Evolutionary conservation across 176 grass and related monocot species (phyloP).

Genomic region (Calamus simplicifolius): DNA sequence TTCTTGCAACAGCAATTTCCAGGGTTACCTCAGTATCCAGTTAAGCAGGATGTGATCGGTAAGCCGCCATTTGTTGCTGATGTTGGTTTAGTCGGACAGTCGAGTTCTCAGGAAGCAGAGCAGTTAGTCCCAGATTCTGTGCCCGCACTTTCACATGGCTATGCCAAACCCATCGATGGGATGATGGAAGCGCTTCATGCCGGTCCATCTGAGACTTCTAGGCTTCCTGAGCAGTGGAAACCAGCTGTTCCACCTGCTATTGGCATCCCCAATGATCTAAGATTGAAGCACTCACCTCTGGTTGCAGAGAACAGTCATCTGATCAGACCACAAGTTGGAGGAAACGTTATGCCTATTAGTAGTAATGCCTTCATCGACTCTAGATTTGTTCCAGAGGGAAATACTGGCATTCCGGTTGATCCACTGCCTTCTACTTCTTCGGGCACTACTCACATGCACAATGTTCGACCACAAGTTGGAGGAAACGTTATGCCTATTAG

Average conservation of each 20-base stretch:
- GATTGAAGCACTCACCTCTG: slow-evolving; percentile 18
- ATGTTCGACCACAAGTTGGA: slow-evolving; percentile 19
- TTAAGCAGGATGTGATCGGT: slow-evolving; percentile 24
- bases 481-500: slow-evolving; percentile 25
- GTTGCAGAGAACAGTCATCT: slow-evolving; percentile 14
- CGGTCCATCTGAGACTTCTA: slow-evolving; percentile 29
- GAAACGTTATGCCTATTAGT: slow-evolving; percentile 25
- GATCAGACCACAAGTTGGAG: slow-evolving; percentile 16
- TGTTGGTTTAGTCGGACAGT: slow-evolving; percentile 37
- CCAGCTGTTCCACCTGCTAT: slow-evolving; percentile 21
- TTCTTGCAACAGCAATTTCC: slow-evolving; percentile 13
- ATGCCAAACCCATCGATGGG: slow-evolving; percentile 48
- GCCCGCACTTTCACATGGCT: slow-evolving; percentile 22
- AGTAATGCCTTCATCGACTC: slow-evolving; percentile 33
- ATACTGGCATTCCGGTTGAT: slow-evolving; percentile 37
- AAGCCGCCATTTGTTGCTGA: slow-evolving; percentile 35
- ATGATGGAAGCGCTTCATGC: slow-evolving; percentile 41
- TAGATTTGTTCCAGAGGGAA: slow-evolving; percentile 40
- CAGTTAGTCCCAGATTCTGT: slow-evolving; percentile 24
- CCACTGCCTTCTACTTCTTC: slow-evolving; percentile 31
- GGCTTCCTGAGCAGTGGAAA: slow-evolving; percentile 35
- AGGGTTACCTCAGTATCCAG: slow-evolving; percentile 24
- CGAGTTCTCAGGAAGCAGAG: slow-evolving; percentile 35
- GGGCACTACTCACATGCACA: slow-evolving; percentile 45
- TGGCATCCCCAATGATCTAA: slow-evolving; percentile 35